Evolutionary conservation across 2,329 filamentous ascomycete genomes (phyloP), one percentile per base, ranked within the genome.

Genomic region (Sporothrix euskadiensis): DNA sequence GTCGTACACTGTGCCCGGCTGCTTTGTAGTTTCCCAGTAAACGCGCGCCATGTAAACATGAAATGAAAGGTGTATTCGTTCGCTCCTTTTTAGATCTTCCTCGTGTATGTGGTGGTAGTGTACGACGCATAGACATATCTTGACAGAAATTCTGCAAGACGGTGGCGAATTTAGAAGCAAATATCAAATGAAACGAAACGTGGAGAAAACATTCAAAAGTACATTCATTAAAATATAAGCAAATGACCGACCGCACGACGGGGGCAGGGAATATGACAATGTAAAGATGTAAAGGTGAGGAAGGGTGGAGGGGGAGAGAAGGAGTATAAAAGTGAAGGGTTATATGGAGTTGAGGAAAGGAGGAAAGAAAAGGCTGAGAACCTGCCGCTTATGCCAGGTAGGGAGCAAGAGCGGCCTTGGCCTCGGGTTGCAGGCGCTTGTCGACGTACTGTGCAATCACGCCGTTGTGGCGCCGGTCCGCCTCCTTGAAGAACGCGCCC

Each of bases 391-490:
- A 87, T 77, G 80, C 79, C 74, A 89, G 82, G 77, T 88, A 89
- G 73, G 85, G 82, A 70, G 83, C 83, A 76, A 89, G 83, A 1
- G 85, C 85, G 74, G 83, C 80, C 80, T 86, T 86, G 73, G 86
- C 88, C 78, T 93, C 88, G 0, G 86, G 84, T 63, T 86, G 84
- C 75, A 98, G 83, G 77, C 93, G 88, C 81, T 93, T 88, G 76
- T 89, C 85, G 71, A 94, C 91, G 79, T 92, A 95, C 73, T 83
- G 84, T 39, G 88, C 89, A 76, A 98, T 87, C 22, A 88, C 87
- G 1, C 94, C 94, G 65, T 85, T 85, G 78, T 94, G 90, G 78
- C 90, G 89, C 79, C 85, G 84, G 81, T 98, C 93, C 7, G 94
- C 93, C 49, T 91, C 89, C 79, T 91, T 91, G 79, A 98, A 84